A percentile compares a stretch with the other conserved stretches of the same genome.
These are phyloP conservation scores for Aegilops umbellulata DNA, from an alignment of 176 grass and related monocot species.

Conservation along the genomic window DNA sequence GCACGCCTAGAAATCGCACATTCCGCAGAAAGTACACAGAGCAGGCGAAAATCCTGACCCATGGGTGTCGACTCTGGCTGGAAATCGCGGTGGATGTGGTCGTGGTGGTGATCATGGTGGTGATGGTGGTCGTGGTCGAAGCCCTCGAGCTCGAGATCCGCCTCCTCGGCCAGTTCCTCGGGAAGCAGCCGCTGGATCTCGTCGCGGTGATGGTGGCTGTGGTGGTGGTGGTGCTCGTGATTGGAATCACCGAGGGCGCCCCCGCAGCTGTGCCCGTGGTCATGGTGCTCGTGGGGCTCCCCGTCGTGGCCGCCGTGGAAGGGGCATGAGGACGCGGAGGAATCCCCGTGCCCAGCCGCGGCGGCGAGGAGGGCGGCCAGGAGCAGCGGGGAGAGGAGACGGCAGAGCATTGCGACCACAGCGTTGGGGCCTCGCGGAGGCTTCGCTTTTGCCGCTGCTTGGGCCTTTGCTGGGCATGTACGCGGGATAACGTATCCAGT, in stretches of 20 bases:
- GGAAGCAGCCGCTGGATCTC: constrained; percentile 74
- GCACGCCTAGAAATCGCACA: constrained; percentile 1
- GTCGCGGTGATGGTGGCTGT: constrained; percentile 30
- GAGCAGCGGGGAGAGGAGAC: constrained; percentile 34
- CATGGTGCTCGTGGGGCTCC: constrained; percentile 34
- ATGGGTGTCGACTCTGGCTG: constrained; percentile 42
- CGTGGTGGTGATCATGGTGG: constrained; percentile 19
- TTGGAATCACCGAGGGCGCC: constrained; percentile 6
- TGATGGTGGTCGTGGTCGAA: constrained; percentile 23
- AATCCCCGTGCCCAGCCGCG: constrained; percentile 30
- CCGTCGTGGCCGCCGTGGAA: constrained; percentile 41
- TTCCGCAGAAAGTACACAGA: not conserved
- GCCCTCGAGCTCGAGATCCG: constrained; percentile 79
- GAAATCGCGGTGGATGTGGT: constrained; percentile 40
- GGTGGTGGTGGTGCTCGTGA: constrained; percentile 30
- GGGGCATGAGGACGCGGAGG: constrained; percentile 33
- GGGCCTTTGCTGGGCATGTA: too few species aligned
- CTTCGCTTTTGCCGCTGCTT: not conserved
- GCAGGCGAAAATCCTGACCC: constrained; percentile 44
- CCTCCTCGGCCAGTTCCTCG: constrained; percentile 93
- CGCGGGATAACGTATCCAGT: too few species aligned
- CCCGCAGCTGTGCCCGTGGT: constrained; percentile 37
- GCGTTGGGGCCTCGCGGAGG: not conserved
- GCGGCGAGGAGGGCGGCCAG: constrained; percentile 6
- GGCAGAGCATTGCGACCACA: constrained; percentile 10